A percentile compares a stretch with the other conserved stretches of the same genome.
phyloP scores from a whole-genome alignment of 305 asterid genomes.

The Nicotiana rustica region DNA sequence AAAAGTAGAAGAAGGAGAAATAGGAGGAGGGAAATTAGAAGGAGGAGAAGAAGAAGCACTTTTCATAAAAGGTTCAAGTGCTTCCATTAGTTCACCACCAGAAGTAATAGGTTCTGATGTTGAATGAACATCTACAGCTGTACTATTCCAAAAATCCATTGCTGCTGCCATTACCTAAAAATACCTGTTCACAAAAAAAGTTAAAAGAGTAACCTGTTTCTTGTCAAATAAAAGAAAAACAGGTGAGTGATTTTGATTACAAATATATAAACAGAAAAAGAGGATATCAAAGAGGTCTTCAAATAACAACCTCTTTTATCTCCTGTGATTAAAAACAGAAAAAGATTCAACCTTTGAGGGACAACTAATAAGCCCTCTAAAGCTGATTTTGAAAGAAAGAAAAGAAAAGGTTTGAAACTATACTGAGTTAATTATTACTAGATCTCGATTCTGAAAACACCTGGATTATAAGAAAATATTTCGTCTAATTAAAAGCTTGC shows the following conservation, averaged over 20 bases:
- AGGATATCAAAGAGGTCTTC: conserved; percentile 57
- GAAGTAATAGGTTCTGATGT: conserved; percentile 53
- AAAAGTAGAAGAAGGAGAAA: conserved; percentile 40
- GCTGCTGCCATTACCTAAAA: conserved; percentile 57
- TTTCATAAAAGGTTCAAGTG: conserved; percentile 83
- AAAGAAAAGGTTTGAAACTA: background rate
- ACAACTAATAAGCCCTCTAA: conserved; percentile 71
- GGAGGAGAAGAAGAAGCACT: conserved; percentile 61
- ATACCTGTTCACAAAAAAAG: background rate
- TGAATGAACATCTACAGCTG: conserved; percentile 38
- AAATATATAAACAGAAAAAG: conserved; percentile 24
- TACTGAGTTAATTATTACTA: conserved; percentile 19
- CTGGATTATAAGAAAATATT: conserved; percentile 52
- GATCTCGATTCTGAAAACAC: conserved; percentile 73
- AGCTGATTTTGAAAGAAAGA: conserved; percentile 11
- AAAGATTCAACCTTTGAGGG: conserved; percentile 50
- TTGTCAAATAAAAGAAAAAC: conserved; percentile 60
- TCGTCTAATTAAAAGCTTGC: conserved; percentile 52
- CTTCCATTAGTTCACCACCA: conserved; percentile 82
- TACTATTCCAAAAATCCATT: conserved; percentile 68
- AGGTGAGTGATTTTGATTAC: conserved; percentile 36
- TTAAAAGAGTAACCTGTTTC: conserved; percentile 52
- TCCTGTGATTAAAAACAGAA: conserved; percentile 31
- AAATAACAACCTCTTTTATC: conserved; percentile 70
- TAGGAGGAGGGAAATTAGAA: conserved; percentile 35